Evolutionary conservation across 2,329 filamentous ascomycete species (phyloP).

Genomic region (Trichoderma gracile): DNA sequence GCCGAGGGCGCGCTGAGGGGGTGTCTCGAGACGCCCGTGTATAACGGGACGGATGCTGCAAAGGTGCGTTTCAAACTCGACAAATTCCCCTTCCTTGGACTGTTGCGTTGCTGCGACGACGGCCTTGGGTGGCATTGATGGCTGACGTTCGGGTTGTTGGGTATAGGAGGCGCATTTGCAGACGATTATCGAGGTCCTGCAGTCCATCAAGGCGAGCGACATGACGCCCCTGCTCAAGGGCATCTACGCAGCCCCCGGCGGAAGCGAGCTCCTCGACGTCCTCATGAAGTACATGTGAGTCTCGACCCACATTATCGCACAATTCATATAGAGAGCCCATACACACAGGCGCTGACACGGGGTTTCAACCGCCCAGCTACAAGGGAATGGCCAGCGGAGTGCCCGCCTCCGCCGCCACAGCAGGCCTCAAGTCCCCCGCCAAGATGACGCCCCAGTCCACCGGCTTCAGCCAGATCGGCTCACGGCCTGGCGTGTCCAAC

Average conservation of each 20-base stretch:
- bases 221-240: conserved; percentile 86
- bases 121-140: neutral
- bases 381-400: conserved; percentile 74
- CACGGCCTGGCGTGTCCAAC: conserved; percentile 53
- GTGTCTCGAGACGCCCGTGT: conserved; percentile 83
- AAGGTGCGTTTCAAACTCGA: conserved; percentile 48
- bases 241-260: conserved; percentile 76
- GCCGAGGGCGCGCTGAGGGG: conserved; percentile 81
- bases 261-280: conserved; percentile 83
- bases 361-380: conserved; percentile 63
- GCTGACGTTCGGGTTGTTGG: neutral
- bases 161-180: conserved; percentile 83
- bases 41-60: conserved; percentile 57
- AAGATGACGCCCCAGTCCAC: conserved; percentile 72
- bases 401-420: conserved; percentile 28
- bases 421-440: conserved; percentile 45
- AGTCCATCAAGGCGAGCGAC: conserved; percentile 93
- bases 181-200: conserved; percentile 88
- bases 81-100: neutral
- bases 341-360: no score
- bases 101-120: neutral
- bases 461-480: conserved; percentile 74
- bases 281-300: conserved; percentile 96
- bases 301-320: no score
- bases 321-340: no score